Evolutionary conservation across 805 yeast species (phyloP).

Genomic region (Myxozyma lipomycoides): DNA sequence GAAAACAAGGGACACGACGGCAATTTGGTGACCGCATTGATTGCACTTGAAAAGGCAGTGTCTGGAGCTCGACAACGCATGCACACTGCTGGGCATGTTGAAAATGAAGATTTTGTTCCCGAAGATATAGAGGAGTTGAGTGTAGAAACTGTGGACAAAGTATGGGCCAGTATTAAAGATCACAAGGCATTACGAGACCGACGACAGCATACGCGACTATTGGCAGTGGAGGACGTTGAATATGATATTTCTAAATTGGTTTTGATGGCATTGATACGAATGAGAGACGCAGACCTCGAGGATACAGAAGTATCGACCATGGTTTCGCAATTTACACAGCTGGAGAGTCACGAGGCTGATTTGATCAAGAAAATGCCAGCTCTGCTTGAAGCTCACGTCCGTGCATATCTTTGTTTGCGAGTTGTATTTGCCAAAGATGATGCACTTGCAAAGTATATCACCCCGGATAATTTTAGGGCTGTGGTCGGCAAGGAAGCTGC

Average conservation of each 20-base stretch:
- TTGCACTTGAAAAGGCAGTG: conserved; percentile 40
- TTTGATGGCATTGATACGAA: background rate
- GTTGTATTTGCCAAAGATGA: conserved; percentile 11
- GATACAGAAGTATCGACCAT: conserved; percentile 10
- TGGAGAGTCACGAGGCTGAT: conserved; percentile 22
- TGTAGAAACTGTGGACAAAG: conserved; percentile 4
- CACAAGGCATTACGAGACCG: background rate
- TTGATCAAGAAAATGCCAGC: conserved; percentile 14
- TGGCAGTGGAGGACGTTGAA: conserved; percentile 51
- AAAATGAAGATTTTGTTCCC: conserved; percentile 19
- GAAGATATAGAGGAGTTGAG: conserved; percentile 4
- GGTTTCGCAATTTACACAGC: conserved; percentile 4
- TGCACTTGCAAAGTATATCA: conserved; percentile 35
- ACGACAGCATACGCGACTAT: conserved; percentile 34
- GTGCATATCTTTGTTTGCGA: conserved; percentile 14
- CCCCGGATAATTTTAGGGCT: conserved; percentile 42
- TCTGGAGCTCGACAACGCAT: conserved; percentile 11
- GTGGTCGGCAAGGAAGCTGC: conserved; percentile 59
- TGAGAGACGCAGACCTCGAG: conserved; percentile 9
- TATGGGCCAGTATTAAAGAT: conserved; percentile 6
- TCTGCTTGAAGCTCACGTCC: conserved; percentile 18
- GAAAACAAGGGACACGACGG: conserved; percentile 38
- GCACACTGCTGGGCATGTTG: conserved; percentile 7
- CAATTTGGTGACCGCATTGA: conserved; percentile 39
- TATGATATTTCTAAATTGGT: conserved; percentile 51